phyloP scores from a whole-genome alignment of 2,329 filamentous ascomycete species.

The Fusarium pilosicola region DNA sequence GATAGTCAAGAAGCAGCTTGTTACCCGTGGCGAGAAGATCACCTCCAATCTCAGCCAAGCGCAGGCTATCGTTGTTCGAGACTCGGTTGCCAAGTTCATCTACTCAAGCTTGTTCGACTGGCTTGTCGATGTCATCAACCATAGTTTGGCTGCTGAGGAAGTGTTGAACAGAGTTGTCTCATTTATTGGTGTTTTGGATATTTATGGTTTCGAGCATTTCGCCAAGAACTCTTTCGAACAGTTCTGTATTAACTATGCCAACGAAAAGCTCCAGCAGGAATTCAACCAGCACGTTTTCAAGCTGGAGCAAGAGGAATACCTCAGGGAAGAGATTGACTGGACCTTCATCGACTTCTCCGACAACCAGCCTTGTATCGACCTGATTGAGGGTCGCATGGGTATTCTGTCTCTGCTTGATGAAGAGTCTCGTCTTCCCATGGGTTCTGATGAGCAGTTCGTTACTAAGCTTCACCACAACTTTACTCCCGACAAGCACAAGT shows the following conservation, averaged over 20 bases:
- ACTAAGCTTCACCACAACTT: conserved; percentile 97
- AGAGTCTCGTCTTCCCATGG: conserved; percentile 96
- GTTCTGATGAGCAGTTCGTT: conserved; percentile 95
- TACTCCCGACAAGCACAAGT: conserved; percentile 87
- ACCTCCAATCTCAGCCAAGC: conserved; percentile 94
- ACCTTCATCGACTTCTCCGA: conserved; percentile 99
- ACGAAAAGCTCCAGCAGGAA: conserved; percentile 98
- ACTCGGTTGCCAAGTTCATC: conserved; percentile 98
- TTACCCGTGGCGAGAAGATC: conserved; percentile 97
- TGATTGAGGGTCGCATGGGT: conserved; percentile 97
- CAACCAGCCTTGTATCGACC: conserved; percentile 98
- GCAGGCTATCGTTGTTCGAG: conserved; percentile 91
- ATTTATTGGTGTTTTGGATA: conserved; percentile 99
- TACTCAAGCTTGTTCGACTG: conserved; percentile 99
- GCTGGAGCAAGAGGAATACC: conserved; percentile 97
- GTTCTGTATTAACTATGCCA: conserved; percentile 99
- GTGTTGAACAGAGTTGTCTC: conserved; percentile 83
- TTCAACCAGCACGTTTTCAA: conserved; percentile 99
- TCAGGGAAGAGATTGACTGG: conserved; percentile 97
- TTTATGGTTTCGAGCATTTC: conserved; percentile 99
- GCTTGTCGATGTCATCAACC: conserved; percentile 97
- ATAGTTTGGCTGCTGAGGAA: conserved; percentile 86
- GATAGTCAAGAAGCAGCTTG: conserved; percentile 98
- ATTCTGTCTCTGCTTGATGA: conserved; percentile 93
- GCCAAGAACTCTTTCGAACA: conserved; percentile 99